Base-by-base conservation (phyloP, 208 protist genomes). In the Leptomonas seymouri region DNA sequence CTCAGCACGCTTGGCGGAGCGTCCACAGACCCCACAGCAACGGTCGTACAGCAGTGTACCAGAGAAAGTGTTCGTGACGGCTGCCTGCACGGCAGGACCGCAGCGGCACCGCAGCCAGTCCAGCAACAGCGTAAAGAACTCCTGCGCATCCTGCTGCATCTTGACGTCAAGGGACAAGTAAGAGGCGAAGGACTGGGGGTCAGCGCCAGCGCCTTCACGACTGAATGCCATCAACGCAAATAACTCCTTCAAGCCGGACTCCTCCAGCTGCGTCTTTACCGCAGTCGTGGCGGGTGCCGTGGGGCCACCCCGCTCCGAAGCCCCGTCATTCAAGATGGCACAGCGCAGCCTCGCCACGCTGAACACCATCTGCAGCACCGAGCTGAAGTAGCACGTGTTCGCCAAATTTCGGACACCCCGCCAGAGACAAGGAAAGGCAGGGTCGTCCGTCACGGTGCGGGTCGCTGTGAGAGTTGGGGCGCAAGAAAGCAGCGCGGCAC, bases 351-450 rank as follows among this genome's bases (percentile, higher is more conserved):
- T 42, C 11, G 81, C 58, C 45, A 90, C 82, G 48, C 73, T 71
- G 64, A 91, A 97, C 25, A 97, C 79, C 28, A 94, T 39, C 80
- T 97, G 91, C 59, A 97, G 27, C 12, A 95, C 76, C 11, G 81
- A 66, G 77, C 90, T 96, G 74, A 96, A 81, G 81, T 97, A 97
- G 75, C 93, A 97, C 28, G 89, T 97, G 76, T 94, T 97, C 48
- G 82, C 84, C 16, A 96, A 70, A 68, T 97, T 97, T 14, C 56
- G 51, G 54, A 97, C 69, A 20, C 93, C 93, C 28, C 91, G 79
- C 78, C 82, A 91, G 51, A 87, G 58, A 50, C 84, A 86, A 2
- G 71, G 74, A 28, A 76, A 74, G 3, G 54, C 21, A 0, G 48
- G 58, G 64, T 77, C 63, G 30, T 21, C 27, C 54, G 42, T 36